Evolutionary conservation across 139 green algal species (phyloP), one percentile per base, ranked within the genome.

Genomic region (Chlamydomonas eustigma): DNA sequence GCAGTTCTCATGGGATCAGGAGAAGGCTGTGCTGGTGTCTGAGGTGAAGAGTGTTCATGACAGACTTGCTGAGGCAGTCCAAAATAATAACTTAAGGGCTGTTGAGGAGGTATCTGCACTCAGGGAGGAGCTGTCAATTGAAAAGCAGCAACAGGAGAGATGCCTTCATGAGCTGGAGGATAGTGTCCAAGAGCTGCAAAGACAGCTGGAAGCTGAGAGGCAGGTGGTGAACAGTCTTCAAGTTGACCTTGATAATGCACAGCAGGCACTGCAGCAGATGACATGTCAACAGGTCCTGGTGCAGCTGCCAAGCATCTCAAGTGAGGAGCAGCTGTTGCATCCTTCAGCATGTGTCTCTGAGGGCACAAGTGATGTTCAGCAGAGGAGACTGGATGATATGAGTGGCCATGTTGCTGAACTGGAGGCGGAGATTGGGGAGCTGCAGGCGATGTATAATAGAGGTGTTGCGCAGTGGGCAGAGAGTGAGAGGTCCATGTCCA

Each of bases 371-470:
- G 44, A 12, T 28, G 44, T 12, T 18, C 44, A 58, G 12, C 12
- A 18, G 12, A 50, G 4, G 1, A 36, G 51, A 35, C 51, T 52
- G 36, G 30, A 36, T 51, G 67, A 31, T 24, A 4, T 25, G 4
- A 37, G 32, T n/a, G 50, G 25, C 33, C 73, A n/a, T 30, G 71
- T 31, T 24, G 71, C 71, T 6, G 24, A 18, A 39, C 37, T 82
- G 32, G 31, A 78, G 39, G 58, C 63, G 25, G 39, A 78, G 39
- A 39, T 50, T 35, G 69, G 37, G 30, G 4, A 76, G 31, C 44
- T 76, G 71, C 71, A 84, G 79, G 79, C 79, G 24, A 63, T 63
- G 2, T 36, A 32, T 64, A 84, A 84, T 63, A 51, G 74, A 2
- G 58, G 63, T 0, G 1, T 37, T 0, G 79, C 79, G 1, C 74